Conservation (phyloP, 2,329 filamentous ascomycete species). For the Diplodia mutila region DNA sequence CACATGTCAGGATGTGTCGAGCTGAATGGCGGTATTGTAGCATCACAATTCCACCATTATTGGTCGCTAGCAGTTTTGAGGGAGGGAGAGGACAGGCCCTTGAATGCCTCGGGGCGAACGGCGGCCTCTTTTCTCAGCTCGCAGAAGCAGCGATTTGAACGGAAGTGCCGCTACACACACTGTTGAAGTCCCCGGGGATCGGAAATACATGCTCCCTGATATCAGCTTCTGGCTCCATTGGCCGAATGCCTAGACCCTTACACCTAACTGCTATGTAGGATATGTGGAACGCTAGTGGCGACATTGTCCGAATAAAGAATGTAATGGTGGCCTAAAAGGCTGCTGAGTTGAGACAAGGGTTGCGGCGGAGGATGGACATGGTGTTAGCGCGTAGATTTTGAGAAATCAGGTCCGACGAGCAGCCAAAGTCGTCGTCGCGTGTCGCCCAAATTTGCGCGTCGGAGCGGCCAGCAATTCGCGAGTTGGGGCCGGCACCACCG, state of each 20-base stretch:
- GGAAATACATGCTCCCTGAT: not conserved
- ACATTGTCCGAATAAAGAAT: not conserved
- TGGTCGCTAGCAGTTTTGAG: not conserved
- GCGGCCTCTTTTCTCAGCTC: not conserved
- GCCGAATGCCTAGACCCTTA: not conserved
- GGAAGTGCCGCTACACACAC: not conserved
- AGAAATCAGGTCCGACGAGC: conserved; percentile 8
- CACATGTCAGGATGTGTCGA: not conserved
- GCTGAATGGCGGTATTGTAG: not conserved
- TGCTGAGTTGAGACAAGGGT: not conserved
- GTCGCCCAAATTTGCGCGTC: no score
- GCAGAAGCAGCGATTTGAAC: not conserved
- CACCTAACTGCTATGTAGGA: not conserved
- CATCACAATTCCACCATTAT: not conserved
- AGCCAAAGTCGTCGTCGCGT: not conserved
- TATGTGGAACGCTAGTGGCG: not conserved
- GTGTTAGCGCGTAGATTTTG: no score
- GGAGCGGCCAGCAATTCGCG: not conserved
- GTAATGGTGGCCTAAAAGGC: not conserved
- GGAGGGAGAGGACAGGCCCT: not conserved
- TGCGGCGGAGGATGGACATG: not conserved
- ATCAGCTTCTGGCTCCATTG: not conserved
- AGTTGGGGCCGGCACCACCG: not conserved
- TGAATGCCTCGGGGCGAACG: not conserved
- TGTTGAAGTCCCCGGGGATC: no score